These are phyloP conservation scores for Xylogone sp. DNA, from an alignment of 2,329 filamentous ascomycete species.

Conservation along the genomic window DNA sequence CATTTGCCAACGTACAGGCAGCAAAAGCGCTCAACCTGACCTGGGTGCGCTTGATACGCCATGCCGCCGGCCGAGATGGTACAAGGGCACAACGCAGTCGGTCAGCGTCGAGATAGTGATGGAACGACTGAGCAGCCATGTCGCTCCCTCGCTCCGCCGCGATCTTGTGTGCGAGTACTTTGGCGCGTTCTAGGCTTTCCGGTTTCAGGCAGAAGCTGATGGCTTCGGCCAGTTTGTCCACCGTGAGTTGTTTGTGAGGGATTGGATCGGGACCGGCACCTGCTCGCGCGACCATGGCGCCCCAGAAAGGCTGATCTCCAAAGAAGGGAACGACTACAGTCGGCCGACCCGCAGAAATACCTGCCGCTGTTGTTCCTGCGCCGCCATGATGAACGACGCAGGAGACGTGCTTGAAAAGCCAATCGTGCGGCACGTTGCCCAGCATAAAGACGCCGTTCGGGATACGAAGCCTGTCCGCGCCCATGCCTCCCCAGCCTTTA, in stretches of 20 bases:
- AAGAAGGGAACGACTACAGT: conserved; percentile 76
- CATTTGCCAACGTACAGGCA: conserved; percentile 60
- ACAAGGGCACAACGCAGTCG: conserved; percentile 63
- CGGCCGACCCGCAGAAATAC: conserved; percentile 63
- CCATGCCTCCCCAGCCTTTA: conserved; percentile 69
- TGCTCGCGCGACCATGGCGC: conserved; percentile 65
- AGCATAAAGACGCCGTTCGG: conserved; percentile 65
- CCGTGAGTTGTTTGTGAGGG: conserved; percentile 62
- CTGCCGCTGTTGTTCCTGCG: conserved; percentile 69
- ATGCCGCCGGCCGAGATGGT: conserved; percentile 64
- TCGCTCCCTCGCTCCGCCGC: conserved; percentile 57
- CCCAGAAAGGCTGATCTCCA: conserved; percentile 77
- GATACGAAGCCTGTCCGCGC: conserved; percentile 50
- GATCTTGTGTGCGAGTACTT: conserved; percentile 51
- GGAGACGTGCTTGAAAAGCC: conserved; percentile 62
- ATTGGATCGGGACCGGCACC: conserved; percentile 68
- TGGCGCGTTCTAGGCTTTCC: conserved; percentile 54
- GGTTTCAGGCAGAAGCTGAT: conserved; percentile 55
- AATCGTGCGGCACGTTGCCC: conserved; percentile 69
- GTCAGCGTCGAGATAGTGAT: conserved; percentile 60
- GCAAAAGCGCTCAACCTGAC: conserved; percentile 68
- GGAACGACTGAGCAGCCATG: conserved; percentile 44
- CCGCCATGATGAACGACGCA: conserved; percentile 69
- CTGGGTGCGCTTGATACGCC: conserved; percentile 65
- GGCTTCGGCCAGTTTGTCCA: conserved; percentile 58